phyloP scores from a whole-genome alignment of 192 early-diverging fungal species.

The Backusella morwellensis region DNA sequence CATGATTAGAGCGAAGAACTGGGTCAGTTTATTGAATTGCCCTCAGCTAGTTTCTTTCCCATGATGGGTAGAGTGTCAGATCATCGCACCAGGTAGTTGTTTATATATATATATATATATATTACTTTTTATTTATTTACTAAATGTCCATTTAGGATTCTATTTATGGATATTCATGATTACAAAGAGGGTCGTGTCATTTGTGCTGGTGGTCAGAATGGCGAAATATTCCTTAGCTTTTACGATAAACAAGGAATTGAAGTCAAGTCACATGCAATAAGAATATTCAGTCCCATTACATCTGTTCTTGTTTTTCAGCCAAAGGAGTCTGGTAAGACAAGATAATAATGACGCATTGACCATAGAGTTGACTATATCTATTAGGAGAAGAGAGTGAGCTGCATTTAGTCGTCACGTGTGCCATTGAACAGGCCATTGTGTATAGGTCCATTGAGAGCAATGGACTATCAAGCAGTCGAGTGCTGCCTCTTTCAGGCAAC shows the following conservation, averaged over 20 bases:
- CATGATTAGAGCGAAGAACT: neutral
- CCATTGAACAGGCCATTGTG: conserved; percentile 51
- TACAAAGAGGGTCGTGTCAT: conserved; percentile 19
- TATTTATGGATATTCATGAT: conserved; percentile 32
- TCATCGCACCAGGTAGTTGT: conserved; percentile 17
- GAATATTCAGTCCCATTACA: conserved; percentile 34
- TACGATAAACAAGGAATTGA: conserved; percentile 28
- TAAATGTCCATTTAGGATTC: conserved; percentile 1
- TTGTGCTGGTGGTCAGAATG: conserved; percentile 36
- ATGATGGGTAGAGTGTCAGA: conserved; percentile 26
- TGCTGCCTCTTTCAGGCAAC: conserved; percentile 48
- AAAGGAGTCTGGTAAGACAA: neutral
- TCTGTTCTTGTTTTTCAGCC: conserved; percentile 35
- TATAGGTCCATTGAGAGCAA: conserved; percentile 48
- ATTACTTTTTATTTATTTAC: neutral
- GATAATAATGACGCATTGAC: too few species aligned
- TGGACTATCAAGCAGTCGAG: conserved; percentile 33
- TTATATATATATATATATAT: neutral
- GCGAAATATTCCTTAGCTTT: conserved; percentile 31
- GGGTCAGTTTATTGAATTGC: conserved; percentile 22
- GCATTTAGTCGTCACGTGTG: conserved; percentile 53
- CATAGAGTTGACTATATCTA: neutral
- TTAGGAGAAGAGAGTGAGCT: conserved; percentile 28
- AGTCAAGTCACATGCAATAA: conserved; percentile 21
- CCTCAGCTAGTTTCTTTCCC: conserved; percentile 18